Conservation (phyloP, 1,284 basidiomycete species). For the Peniophora sp. region DNA sequence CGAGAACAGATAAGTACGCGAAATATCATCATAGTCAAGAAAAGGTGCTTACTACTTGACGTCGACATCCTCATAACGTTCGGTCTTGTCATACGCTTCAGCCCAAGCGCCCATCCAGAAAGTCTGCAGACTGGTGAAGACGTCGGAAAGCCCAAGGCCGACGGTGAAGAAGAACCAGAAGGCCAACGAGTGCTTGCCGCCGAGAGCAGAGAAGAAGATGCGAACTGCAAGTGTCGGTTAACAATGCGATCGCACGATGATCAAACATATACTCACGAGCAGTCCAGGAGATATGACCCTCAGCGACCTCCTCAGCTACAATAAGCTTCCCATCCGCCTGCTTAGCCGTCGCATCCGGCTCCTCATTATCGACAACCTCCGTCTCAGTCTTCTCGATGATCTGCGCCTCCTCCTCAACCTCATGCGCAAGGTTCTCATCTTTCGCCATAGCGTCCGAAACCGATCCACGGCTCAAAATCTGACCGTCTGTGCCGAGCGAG, state of each 20-base stretch:
- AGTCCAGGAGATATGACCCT: conserved; percentile 45
- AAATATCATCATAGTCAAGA: too few species aligned
- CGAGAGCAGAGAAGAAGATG: conserved; percentile 21
- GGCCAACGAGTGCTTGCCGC: conserved; percentile 18
- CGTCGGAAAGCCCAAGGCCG: conserved; percentile 15
- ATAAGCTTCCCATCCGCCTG: conserved; percentile 39
- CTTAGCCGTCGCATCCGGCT: conserved; percentile 17
- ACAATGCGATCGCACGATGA: not conserved
- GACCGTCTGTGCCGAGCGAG: conserved; percentile 45
- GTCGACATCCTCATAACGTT: conserved; percentile 17
- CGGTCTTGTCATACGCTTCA: conserved; percentile 26
- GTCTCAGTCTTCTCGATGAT: conserved; percentile 32
- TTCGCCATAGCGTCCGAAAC: conserved; percentile 34
- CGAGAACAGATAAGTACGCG: not conserved
- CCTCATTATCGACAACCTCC: conserved; percentile 25
- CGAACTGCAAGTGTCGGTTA: conserved; percentile 14
- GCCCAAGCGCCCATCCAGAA: conserved; percentile 43
- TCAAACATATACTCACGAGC: conserved; percentile 23
- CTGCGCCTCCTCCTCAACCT: conserved; percentile 30
- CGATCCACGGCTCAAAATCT: conserved; percentile 38
- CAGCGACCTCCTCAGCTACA: conserved; percentile 50
- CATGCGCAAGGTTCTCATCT: conserved; percentile 31
- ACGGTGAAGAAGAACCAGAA: conserved; percentile 25
- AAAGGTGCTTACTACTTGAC: conserved; percentile 18
- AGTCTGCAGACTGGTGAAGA: conserved; percentile 22